Evolutionary conservation across 1,284 basidiomycete species (phyloP), one percentile per base, ranked within the genome.

Genomic region (Papiliotrema fonsecae): DNA sequence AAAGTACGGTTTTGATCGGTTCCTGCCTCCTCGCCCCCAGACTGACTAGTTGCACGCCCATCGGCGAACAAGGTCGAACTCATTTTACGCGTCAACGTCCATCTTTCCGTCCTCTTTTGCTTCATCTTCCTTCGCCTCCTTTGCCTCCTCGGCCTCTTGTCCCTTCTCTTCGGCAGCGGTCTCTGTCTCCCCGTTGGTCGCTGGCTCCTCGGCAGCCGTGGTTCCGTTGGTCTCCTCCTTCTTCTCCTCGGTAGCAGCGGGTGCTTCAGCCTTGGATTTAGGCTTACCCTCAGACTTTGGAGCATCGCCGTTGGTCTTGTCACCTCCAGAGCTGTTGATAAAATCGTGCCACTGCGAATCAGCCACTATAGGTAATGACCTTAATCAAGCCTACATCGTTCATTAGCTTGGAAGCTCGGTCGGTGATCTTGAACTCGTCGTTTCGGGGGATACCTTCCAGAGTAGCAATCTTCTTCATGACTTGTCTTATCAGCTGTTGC

Each of bases 381-480:
- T 31, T 31, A 31, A 21, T 21, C 28, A 26, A 11, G 6, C 7
- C 70, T 46, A 71, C 69, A 56, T 73, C 74, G 49, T 68, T 60
- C 63, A 76, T 76, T 30, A 81, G 69, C 56, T 70, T 74, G 45
- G 68, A 57, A 4, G 78, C 75, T 28, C 93, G 85, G 24, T 84
- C 80, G 47, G 84, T 84, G 79, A 97, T 93, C 59, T 87, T 80
- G 78, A 85, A 89, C 68, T 94, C 84, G 31, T 82, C 84, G 64
- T 97, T 86, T 49, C 83, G 78, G 13, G 93, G 90, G 22, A 96
- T 83, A 25, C 76, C 76, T 18, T 76, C 56, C 19, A 93, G 78
- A 26, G 83, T 79, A 38, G 87, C 80, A 62, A 97, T 93, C 74
- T 91, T 88, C 67, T 91, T 88, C 88, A 97, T 93, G 45, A 98